Evolutionary conservation across 345 rosid species (phyloP), one percentile per base, ranked within the genome.

Genomic region (Citrus hindsii): DNA sequence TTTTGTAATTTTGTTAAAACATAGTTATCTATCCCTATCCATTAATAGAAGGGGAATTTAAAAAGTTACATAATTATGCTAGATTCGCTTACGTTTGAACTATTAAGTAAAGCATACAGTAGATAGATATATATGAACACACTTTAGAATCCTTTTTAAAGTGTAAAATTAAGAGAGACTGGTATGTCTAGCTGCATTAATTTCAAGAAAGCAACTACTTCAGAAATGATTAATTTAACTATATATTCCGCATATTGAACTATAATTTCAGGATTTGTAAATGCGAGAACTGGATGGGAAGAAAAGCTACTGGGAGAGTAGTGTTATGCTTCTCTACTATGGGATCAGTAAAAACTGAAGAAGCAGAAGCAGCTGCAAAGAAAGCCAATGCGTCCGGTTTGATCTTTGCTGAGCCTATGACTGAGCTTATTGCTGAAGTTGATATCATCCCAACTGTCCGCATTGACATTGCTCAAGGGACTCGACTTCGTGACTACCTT

Each of bases 281-380:
- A 55, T 24, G 21, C 82, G 89, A 79, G 51, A 74, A 69, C 14
- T 85, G 90, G 90, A 80, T 73, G 9, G 40, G 67, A 42, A 85
- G n/a, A 61, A 1, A 16, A n/a, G 95, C 93, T 24, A 81, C 32
- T 7, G 87, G 88, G 40, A 87, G 30, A 69, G 62, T 88, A 37
- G 70, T 93, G 55, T 38, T 91, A 28, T 92, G 97, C 81, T 91
- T 93, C 84, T 84, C 93, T 13, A 84, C 82, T 1, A 58, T 80
- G 53, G 94, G 92, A n/a, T 65, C 80, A 25, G 48, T 84, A 58
- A 59, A 79, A 35, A 81, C 69, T 5, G 92, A 73, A 40, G 83
- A 69, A 7, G 95, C 94, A 25, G 89, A 86, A 76, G 85, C 13
- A 73, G 97, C 95, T 5, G 90, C 85, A 33, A 78, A 77, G 77